Conservation (phyloP, 345 rosid genomes). For the Iberis pinnata region DNA sequence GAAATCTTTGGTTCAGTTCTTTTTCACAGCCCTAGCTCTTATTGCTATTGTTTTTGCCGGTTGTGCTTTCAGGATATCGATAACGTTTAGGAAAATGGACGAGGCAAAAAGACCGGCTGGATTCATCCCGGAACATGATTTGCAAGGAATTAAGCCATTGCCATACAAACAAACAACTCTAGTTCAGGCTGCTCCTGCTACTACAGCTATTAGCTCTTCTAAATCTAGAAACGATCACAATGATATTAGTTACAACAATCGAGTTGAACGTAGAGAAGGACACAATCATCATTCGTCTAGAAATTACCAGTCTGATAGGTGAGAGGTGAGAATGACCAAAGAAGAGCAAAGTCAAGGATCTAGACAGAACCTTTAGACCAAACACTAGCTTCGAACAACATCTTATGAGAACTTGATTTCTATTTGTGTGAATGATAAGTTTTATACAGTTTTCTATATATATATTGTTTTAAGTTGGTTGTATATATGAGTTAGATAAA, state of each 20-base stretch:
- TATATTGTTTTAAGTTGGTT: too few species aligned
- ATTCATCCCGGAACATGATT: conserved; percentile 57
- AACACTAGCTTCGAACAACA: too few species aligned
- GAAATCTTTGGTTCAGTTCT: too few species aligned
- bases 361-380: too few species aligned
- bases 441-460: too few species aligned
- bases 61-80: conserved; percentile 60
- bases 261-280: conserved; percentile 6
- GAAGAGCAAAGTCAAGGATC: conserved; percentile 24
- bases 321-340: conserved; percentile 26
- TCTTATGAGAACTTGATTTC: too few species aligned
- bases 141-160: conserved; percentile 64
- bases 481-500: too few species aligned
- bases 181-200: conserved; percentile 14
- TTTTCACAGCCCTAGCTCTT: too few species aligned
- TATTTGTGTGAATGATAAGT: too few species aligned
- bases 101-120: conserved; percentile 56
- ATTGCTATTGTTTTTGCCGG: not conserved
- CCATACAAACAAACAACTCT: conserved; percentile 36
- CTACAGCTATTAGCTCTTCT: not conserved
- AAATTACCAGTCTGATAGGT: conserved; percentile 9
- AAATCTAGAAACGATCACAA: conserved; percentile 1
- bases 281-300: conserved; percentile 6
- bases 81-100: conserved; percentile 95
- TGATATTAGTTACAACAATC: conserved; percentile 6